A percentile compares a stretch with the other conserved stretches of the same genome.
Conservation (phyloP, 805 yeast species). For the Alloascoidea africana region DNA sequence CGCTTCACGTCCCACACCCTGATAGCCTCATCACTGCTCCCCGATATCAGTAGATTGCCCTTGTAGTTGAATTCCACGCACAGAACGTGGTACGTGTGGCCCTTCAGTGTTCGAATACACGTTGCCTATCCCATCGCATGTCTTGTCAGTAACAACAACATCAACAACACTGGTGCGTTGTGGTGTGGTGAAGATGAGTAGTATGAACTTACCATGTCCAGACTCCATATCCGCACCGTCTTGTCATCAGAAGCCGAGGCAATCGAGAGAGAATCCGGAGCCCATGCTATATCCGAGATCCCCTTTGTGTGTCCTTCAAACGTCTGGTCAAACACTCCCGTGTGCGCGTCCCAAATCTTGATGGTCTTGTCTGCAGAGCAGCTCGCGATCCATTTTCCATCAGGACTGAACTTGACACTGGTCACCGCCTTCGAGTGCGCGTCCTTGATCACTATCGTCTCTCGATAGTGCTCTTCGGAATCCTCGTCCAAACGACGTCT, state of each 20-base stretch:
- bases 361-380: constrained; percentile 40
- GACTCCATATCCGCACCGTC: constrained; percentile 61
- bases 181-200: no score
- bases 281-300: constrained; percentile 62
- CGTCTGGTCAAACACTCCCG: constrained; percentile 20
- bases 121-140: constrained; percentile 7
- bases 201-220: constrained; percentile 33
- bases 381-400: constrained; percentile 42
- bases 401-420: constrained; percentile 43
- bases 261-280: constrained; percentile 54
- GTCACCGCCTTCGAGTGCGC: constrained; percentile 18
- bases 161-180: no score
- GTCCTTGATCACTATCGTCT: no score
- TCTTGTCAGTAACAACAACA: background rate
- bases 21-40: constrained; percentile 83
- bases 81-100: constrained; percentile 79
- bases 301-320: constrained; percentile 51
- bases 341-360: constrained; percentile 35
- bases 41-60: constrained; percentile 69
- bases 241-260: constrained; percentile 85
- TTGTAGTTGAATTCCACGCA: constrained; percentile 52
- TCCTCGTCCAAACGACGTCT: no score
- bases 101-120: constrained; percentile 29
- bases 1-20: constrained; percentile 75
- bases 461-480: no score